These are phyloP conservation scores for Suillus variegatus DNA, from an alignment of 768 basidiomycete genomes.

Conservation along the genomic window DNA sequence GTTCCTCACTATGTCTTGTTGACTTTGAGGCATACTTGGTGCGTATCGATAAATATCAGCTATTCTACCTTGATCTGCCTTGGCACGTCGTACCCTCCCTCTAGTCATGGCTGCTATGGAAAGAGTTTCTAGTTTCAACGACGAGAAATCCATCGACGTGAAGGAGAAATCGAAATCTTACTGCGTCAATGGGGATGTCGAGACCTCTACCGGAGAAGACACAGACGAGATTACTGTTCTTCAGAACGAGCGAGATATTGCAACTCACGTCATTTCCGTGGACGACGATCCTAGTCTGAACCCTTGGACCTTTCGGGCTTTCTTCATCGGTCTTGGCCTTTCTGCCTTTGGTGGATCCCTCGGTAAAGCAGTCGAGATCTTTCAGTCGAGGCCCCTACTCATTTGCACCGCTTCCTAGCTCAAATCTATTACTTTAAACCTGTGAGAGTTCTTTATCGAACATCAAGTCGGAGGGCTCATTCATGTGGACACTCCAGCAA, in stretches of 20 bases:
- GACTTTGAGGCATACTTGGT: not conserved
- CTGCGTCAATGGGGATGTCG: constrained; percentile 36
- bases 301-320: constrained; percentile 42
- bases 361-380: constrained; percentile 29
- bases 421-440: constrained; percentile 67
- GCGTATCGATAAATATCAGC: not conserved
- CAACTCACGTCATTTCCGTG: constrained; percentile 46
- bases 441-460: constrained; percentile 27
- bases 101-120: constrained; percentile 10
- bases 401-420: constrained; percentile 30
- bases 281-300: constrained; percentile 31
- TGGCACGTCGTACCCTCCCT: constrained; percentile 3
- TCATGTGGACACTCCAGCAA: constrained; percentile 37
- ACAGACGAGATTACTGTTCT: constrained; percentile 27
- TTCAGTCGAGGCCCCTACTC: constrained; percentile 9
- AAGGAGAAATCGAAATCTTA: constrained; percentile 34
- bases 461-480: not conserved
- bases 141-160: constrained; percentile 20
- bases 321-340: constrained; percentile 56
- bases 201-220: constrained; percentile 15
- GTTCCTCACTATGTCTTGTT: not conserved
- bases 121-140: constrained; percentile 8
- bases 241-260: constrained; percentile 46
- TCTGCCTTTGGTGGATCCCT: constrained; percentile 53
- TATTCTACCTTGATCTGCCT: not conserved